Evolutionary conservation across 768 basidiomycete genomes (phyloP), one percentile per base, ranked within the genome.

Genomic region (Mycena amicta): DNA sequence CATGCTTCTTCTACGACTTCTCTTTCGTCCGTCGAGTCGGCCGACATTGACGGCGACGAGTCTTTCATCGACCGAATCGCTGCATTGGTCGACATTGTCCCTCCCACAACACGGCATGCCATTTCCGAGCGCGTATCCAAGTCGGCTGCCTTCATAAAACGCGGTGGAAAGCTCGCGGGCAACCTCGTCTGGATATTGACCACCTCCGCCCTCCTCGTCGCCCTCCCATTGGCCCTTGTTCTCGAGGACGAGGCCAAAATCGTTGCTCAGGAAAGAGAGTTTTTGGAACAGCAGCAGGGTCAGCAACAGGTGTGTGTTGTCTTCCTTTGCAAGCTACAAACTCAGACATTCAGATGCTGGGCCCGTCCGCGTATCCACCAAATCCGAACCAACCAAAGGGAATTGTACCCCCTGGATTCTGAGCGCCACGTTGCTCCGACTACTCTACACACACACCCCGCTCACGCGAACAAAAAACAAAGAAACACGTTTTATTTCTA

Each of bases 181-280:
- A 95, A 90, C 72, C 75, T 94, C 65, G 91, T 95, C 56, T 99
- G 97, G 97, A 83, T 97, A 61, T 79, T 98, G 70, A 95, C 93
- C 54, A 98, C 96, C 8, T 92, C 90, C 43, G 95, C 95, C 1
- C 80, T 99, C 54, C 85, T 99, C 63, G 89, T 99, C 50, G 97
- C 93, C 15, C 80, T 99, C 37, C 97, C 97, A 30, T 81, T 98
- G 61, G 94, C 95, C 4, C 82, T 98, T 66, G 89, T 87, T 60
- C 80, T 98, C 66, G 97, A 99, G 75, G 96, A 97, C 75, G 97
- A 99, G 78, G 90, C 92, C 53, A 94, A 95, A 75, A 84, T 96
- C 56, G 89, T 94, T 12, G 87, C 89, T 47, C 95, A 98, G 75
- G 97, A 98, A 75, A 88, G 91, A 75, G 95, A 98, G 75, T 85